Base-by-base conservation (phyloP, 164 flowering plant genomes). In the Piper betle region DNA sequence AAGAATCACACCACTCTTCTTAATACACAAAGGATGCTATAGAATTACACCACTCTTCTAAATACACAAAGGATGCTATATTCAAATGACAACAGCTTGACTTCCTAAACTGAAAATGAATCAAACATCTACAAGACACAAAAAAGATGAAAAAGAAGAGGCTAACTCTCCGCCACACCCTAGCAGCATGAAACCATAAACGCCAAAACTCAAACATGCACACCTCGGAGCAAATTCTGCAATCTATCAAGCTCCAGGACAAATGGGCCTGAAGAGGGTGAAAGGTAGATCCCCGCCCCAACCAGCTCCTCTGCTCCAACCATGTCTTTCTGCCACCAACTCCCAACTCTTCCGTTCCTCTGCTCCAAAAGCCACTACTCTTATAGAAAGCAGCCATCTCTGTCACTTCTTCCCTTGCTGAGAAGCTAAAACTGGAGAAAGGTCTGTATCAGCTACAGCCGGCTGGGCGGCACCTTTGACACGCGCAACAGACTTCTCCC, bases 211-310 rank as follows among this genome's bases (percentile, higher is more conserved):
- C 33, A 16, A 10, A 17, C 10, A 20, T 20, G 54, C 6, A 62
- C 62, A 91, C 98, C 96, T 87, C 77, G 81, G 69, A 86, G 87
- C 57, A 71, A 83, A 77, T 88, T 88, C 61, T 85, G 84, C 78
- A 88, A 69, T 2, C 78, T 82, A 64, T 84, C 81, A 74, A 88
- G 83, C 77, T 88, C 95, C 7, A 81, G 69, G 3, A 81, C 80
- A 63, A 86, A 55, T 67, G 94, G 88, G 72, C 80, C 86, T 33
- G 85, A 72, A 5, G 50, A 46, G 13, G 75, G 84, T 64, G 65
- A 46, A 72, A 78, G 52, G 64, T 66, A 71, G 48, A 63, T 55
- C 53, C 74, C 71, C 56, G 74, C 80, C 40, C 40, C 77, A 37
- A 41, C 72, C 7, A 67, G 38, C 59, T 79, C 80, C 16, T 79